Evolutionary conservation across 306 rosid species (phyloP).

Genomic region (Cucurbita argyrosperma): DNA sequence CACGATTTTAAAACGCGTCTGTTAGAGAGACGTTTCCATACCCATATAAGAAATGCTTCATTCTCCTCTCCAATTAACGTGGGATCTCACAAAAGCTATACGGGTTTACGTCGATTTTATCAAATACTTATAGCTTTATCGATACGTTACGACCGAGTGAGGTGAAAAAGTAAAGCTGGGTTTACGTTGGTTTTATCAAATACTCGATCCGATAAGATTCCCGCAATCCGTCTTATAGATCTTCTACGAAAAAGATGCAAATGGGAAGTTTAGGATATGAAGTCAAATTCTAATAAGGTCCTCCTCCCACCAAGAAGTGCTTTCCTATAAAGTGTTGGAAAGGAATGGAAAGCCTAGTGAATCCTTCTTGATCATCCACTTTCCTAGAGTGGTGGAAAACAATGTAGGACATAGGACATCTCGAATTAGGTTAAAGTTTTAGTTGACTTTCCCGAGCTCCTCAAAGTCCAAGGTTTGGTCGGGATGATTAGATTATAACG

Average conservation of each 20-base stretch:
- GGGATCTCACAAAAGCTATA: too few relatives aligned
- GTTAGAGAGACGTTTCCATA: too few relatives aligned
- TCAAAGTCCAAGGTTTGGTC: not conserved
- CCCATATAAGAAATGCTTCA: too few relatives aligned
- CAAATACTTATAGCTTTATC: too few relatives aligned
- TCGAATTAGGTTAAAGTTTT: not conserved
- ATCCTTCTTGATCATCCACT: not conserved
- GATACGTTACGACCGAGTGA: too few relatives aligned
- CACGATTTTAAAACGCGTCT: too few relatives aligned
- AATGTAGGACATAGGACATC: not conserved
- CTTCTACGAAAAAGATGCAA: not conserved
- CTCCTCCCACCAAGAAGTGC: not conserved
- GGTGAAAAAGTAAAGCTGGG: too few relatives aligned
- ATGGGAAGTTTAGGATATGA: not conserved
- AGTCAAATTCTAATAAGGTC: not conserved
- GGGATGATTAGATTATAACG: not conserved
- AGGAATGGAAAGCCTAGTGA: not conserved
- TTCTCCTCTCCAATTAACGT: too few relatives aligned
- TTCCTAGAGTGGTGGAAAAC: not conserved
- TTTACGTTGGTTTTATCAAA: not conserved
- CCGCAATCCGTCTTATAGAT: not conserved
- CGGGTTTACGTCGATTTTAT: too few relatives aligned
- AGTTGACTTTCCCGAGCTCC: not conserved
- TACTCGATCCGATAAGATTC: not conserved
- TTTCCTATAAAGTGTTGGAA: not conserved